Percentiles rank a stretch among this genome's conserved stretches.
Evolutionary conservation across 257 asterid species (phyloP).

Genomic region (Solanum arcanum): DNA sequence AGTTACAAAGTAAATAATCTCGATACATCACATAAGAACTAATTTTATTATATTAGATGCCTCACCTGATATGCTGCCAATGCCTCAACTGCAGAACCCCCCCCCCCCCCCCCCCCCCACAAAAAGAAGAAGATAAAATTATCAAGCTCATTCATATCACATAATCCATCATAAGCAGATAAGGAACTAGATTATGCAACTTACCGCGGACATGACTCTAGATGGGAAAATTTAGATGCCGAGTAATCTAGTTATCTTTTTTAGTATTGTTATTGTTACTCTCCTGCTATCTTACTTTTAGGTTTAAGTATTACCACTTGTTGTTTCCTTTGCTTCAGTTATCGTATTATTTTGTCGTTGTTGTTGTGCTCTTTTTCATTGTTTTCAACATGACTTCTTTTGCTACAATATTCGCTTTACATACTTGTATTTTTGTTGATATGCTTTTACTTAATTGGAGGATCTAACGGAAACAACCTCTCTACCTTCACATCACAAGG

Average conservation of each 20-base stretch:
- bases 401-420: not conserved
- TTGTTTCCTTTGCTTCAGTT: not conserved
- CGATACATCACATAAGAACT: constrained; percentile 9
- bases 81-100: not conserved
- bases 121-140: not conserved
- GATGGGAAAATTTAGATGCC: not conserved
- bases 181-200: not conserved
- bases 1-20: constrained; percentile 20
- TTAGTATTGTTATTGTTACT: not conserved
- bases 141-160: not conserved
- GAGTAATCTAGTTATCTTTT: not conserved
- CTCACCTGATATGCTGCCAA: not conserved
- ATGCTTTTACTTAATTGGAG: not conserved
- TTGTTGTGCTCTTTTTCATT: no score
- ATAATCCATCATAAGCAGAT: not conserved
- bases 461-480: not conserved
- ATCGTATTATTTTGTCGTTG: not conserved
- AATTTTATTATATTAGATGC: not conserved
- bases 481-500: not conserved
- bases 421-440: not conserved
- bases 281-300: not conserved
- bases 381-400: not conserved
- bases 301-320: not conserved
- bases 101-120: not conserved
- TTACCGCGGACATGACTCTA: not conserved